Conservation (phyloP, 805 yeast genomes). For the Saturnispora halmiae region DNA sequence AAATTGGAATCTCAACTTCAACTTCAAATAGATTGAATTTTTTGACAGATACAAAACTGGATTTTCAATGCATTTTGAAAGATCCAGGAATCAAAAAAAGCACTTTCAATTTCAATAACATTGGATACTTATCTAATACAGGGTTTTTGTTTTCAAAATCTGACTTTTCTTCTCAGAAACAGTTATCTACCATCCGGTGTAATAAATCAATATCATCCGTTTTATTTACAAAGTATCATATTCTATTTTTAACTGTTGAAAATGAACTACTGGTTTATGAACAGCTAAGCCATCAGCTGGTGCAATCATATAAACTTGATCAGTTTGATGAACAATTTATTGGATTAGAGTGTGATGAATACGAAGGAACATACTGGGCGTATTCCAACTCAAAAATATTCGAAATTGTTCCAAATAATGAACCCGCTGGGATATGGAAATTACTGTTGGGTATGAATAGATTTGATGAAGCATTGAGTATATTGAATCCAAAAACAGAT, state of each 20-base stretch:
- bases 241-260: conserved; percentile 36
- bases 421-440: conserved; percentile 68
- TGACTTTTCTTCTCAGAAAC: conserved; percentile 18
- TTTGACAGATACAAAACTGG: conserved; percentile 6
- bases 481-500: conserved; percentile 28
- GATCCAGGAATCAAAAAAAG: conserved; percentile 1
- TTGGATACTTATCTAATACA: conserved; percentile 10
- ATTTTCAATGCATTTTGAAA: conserved; percentile 8
- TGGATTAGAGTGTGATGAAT: conserved; percentile 43
- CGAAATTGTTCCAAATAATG: conserved; percentile 65
- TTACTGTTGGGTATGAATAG: conserved; percentile 40
- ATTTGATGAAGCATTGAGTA: conserved; percentile 57
- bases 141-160: background rate
- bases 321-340: conserved; percentile 29
- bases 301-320: conserved; percentile 29
- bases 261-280: conserved; percentile 38
- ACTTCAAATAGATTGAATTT: background rate
- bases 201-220: conserved; percentile 28
- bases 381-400: conserved; percentile 51
- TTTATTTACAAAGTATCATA: conserved; percentile 45
- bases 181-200: conserved; percentile 14
- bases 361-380: conserved; percentile 64
- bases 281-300: conserved; percentile 41
- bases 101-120: conserved; percentile 4
- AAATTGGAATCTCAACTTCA: background rate